These are phyloP conservation scores for Solanum commersonii DNA, from an alignment of 257 asterid genomes.

Conservation along the genomic window DNA sequence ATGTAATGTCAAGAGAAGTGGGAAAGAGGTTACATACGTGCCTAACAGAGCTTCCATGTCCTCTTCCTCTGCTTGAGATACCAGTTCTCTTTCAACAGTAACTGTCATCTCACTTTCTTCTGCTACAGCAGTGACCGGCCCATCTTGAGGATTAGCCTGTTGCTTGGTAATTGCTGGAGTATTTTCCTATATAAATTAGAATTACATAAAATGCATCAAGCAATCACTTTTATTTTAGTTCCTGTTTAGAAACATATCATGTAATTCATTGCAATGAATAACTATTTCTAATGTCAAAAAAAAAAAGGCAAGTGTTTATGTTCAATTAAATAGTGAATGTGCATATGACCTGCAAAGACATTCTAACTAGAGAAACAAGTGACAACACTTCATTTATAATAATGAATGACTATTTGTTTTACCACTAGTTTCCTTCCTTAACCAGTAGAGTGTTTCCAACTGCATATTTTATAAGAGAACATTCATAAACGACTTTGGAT, in stretches of 20 bases:
- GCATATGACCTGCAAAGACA: neutral
- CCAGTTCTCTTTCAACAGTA: conserved; percentile 94
- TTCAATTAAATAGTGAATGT: neutral
- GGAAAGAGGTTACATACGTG: conserved; percentile 56
- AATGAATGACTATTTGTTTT: neutral
- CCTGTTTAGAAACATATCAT: neutral
- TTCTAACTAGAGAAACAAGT: neutral
- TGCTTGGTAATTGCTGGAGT: conserved; percentile 50
- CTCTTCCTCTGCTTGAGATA: conserved; percentile 96
- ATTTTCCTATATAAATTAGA: conserved; percentile 40
- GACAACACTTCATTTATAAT: neutral
- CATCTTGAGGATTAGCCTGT: conserved; percentile 41
- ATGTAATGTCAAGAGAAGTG: neutral
- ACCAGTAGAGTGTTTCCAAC: neutral
- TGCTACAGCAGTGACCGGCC: conserved; percentile 15
- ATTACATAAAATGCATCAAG: neutral
- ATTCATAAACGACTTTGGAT: neutral
- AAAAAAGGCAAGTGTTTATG: neutral
- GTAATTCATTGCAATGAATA: neutral
- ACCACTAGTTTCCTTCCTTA: neutral
- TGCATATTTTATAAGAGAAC: neutral
- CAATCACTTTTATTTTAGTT: neutral
- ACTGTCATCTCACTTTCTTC: conserved; percentile 67
- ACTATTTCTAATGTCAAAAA: neutral
- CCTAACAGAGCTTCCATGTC: conserved; percentile 99